Percentiles rank a stretch among this genome's conserved stretches.
phyloP scores from a whole-genome alignment of 306 rosid genomes.

The Citrullus colocynthis region DNA sequence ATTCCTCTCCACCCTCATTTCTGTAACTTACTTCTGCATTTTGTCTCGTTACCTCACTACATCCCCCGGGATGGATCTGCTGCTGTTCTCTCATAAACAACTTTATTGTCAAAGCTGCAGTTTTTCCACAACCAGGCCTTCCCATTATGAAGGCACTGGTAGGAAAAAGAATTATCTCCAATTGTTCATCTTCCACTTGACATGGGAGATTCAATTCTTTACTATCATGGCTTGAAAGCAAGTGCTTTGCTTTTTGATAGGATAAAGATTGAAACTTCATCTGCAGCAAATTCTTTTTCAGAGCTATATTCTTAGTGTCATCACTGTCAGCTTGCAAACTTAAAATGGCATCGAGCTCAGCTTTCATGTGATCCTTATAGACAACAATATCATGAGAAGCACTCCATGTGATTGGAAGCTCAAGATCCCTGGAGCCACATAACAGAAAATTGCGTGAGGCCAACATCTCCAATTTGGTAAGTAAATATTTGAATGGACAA shows the following conservation, averaged over 20 bases:
- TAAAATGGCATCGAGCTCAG: constrained; percentile 15
- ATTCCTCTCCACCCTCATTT: constrained; percentile 13
- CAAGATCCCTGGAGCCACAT: constrained; percentile 32
- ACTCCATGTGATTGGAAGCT: constrained; percentile 46
- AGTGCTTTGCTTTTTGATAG: constrained; percentile 24
- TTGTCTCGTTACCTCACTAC: constrained; percentile 7
- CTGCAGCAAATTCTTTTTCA: constrained; percentile 30
- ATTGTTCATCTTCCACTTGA: constrained; percentile 41
- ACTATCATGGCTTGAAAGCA: constrained; percentile 29
- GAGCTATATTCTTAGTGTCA: constrained; percentile 28
- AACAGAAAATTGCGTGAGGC: background rate
- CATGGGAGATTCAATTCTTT: constrained; percentile 44
- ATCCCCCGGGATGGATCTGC: constrained; percentile 17
- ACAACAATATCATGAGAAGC: constrained; percentile 16
- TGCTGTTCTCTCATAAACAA: constrained; percentile 35
- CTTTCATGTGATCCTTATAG: constrained; percentile 17
- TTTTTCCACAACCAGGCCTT: constrained; percentile 58
- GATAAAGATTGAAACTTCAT: constrained; percentile 59
- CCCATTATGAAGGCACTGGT: constrained; percentile 49
- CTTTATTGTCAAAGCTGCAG: constrained; percentile 51
- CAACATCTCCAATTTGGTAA: background rate
- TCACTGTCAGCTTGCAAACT: constrained; percentile 14
- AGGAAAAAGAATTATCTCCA: constrained; percentile 31
- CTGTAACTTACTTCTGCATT: background rate
- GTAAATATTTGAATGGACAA: background rate